A percentile compares a stretch with the other conserved stretches of the same genome.
Evolutionary conservation across 352 stramenopile genomes (phyloP).

Genomic region (Pythium chondricola): DNA sequence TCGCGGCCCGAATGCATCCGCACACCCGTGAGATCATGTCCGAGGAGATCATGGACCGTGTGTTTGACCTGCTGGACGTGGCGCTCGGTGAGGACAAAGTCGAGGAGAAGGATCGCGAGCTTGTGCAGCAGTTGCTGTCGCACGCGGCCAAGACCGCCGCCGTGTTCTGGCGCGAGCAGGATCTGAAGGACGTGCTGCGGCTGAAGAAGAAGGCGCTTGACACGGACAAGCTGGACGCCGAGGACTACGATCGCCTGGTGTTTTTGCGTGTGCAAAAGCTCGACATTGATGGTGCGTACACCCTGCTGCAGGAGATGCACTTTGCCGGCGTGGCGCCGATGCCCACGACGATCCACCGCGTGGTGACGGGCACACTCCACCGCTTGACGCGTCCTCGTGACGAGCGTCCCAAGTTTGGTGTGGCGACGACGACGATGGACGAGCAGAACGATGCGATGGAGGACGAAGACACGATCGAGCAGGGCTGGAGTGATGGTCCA

Average conservation of each 20-base stretch:
- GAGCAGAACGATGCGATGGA: constrained; percentile 2
- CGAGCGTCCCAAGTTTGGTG: not conserved
- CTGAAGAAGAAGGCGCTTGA: constrained; percentile 46
- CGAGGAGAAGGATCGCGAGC: constrained; percentile 24
- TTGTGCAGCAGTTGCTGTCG: constrained; percentile 49
- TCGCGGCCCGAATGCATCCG: constrained; percentile 40
- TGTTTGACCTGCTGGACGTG: constrained; percentile 48
- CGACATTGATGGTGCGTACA: constrained; percentile 44
- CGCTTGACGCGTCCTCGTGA: constrained; percentile 22
- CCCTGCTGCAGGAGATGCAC: constrained; percentile 77
- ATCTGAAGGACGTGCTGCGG: constrained; percentile 40
- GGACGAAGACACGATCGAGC: not conserved
- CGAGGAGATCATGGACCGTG: constrained; percentile 59
- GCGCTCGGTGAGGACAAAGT: constrained; percentile 20
- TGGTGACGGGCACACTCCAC: constrained; percentile 57
- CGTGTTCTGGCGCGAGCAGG: constrained; percentile 53
- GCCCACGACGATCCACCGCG: constrained; percentile 61
- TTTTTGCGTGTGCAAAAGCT: constrained; percentile 46
- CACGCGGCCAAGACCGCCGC: constrained; percentile 48
- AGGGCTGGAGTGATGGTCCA: constrained; percentile 26
- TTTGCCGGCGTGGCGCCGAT: constrained; percentile 60
- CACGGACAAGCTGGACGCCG: constrained; percentile 15
- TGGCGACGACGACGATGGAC: constrained; percentile 10
- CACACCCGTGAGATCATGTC: constrained; percentile 39
- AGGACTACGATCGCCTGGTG: constrained; percentile 67